Conservation (phyloP, 371 early-diverging fungal species). For the Capillidium heterosporum region DNA sequence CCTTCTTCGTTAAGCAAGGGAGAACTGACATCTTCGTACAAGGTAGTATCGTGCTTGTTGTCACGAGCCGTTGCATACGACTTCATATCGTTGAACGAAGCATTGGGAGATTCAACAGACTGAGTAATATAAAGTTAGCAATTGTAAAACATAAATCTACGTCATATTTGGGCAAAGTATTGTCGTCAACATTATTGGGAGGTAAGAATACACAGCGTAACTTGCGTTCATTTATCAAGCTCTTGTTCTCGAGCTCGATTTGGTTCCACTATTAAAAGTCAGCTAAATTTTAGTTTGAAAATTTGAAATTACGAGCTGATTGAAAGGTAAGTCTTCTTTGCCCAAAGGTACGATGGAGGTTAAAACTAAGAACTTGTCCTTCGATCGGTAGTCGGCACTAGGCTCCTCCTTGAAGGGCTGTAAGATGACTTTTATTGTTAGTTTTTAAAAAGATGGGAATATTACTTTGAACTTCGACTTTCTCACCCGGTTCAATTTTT, state of each 20-base stretch:
- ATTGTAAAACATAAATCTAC: too few relatives aligned
- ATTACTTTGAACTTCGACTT: slow-evolving; percentile 60
- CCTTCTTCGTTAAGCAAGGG: too few relatives aligned
- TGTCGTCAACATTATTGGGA: too few relatives aligned
- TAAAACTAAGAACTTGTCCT: slow-evolving; percentile 90
- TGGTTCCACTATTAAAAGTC: slow-evolving; percentile 27
- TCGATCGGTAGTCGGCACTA: slow-evolving; percentile 60
- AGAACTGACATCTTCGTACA: too few relatives aligned
- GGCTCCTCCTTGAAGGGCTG: slow-evolving; percentile 78
- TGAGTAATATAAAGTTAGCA: too few relatives aligned
- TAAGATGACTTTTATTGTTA: slow-evolving; percentile 42
- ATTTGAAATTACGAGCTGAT: slow-evolving; percentile 19
- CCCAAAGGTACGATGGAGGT: slow-evolving; percentile 46
- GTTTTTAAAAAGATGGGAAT: background rate
- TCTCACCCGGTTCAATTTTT: slow-evolving; percentile 46
- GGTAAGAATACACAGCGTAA: slow-evolving; percentile 34
- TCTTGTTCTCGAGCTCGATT: slow-evolving; percentile 25
- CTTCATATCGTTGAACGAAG: too few relatives aligned
- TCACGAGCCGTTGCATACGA: too few relatives aligned
- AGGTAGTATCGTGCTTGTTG: too few relatives aligned
- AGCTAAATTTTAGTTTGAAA: background rate
- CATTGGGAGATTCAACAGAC: too few relatives aligned
- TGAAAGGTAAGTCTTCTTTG: slow-evolving; percentile 15
- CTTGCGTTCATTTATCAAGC: slow-evolving; percentile 36
- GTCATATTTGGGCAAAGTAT: too few relatives aligned